These are phyloP conservation scores for Rachicladosporium sp. DNA, from an alignment of 2,329 filamentous ascomycete species.

Conservation along the genomic window DNA sequence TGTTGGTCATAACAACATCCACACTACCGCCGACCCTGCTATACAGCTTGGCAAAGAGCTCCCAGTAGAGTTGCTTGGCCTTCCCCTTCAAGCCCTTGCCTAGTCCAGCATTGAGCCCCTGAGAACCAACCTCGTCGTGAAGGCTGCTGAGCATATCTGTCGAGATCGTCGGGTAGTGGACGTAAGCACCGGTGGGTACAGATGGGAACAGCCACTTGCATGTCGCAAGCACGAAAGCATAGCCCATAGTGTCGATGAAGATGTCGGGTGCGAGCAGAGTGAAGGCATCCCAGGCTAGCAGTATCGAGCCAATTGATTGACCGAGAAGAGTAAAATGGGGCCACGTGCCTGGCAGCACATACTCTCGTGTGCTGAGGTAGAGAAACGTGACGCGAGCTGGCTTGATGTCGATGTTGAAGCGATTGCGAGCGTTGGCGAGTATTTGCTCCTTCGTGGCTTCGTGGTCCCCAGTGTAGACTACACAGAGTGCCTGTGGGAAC, in stretches of 20 bases:
- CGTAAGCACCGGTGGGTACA: conserved; percentile 81
- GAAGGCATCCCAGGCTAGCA: conserved; percentile 87
- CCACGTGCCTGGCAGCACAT: conserved; percentile 77
- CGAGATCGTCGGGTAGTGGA: conserved; percentile 96
- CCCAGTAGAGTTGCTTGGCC: conserved; percentile 75
- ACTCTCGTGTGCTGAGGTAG: conserved; percentile 78
- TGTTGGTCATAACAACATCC: conserved; percentile 96
- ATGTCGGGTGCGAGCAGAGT: conserved; percentile 83
- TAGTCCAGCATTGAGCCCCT: conserved; percentile 70
- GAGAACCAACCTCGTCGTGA: conserved; percentile 41
- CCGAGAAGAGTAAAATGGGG: conserved; percentile 85
- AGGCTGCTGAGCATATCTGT: conserved; percentile 83
- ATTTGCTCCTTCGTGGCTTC: conserved; percentile 73
- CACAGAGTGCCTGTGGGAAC: conserved; percentile 78
- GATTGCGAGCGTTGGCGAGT: conserved; percentile 49
- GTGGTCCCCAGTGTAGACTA: conserved; percentile 93
- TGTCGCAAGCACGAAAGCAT: conserved; percentile 77
- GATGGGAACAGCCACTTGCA: conserved; percentile 68
- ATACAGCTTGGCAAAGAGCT: conserved; percentile 70
- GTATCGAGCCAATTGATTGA: conserved; percentile 79
- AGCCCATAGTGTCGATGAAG: conserved; percentile 97
- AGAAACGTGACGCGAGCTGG: conserved; percentile 74
- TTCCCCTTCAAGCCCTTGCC: conserved; percentile 59
- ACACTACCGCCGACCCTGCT: conserved; percentile 69
- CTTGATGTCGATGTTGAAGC: conserved; percentile 87